Evolutionary conservation across 257 asterid genomes (phyloP).

Genomic region (Henckelia pumila): DNA sequence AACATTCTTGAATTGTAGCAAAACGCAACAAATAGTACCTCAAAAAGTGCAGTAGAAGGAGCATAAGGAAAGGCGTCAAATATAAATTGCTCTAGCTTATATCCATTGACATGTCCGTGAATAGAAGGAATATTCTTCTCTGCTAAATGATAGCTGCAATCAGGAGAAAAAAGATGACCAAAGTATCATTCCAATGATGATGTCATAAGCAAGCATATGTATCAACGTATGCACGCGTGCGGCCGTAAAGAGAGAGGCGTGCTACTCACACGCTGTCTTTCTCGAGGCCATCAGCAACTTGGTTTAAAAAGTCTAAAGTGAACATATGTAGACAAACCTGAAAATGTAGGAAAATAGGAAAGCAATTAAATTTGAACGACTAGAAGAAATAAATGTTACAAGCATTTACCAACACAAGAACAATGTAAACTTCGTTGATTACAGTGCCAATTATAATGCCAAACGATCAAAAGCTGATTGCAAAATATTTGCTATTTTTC

Average conservation of each 20-base stretch:
- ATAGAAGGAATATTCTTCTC: conserved; percentile 86
- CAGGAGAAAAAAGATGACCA: conserved; percentile 13
- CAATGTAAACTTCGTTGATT: background rate
- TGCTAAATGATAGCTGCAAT: conserved; percentile 84
- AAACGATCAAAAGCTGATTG: conserved; percentile 8
- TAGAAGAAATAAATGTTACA: background rate
- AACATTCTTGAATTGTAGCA: background rate
- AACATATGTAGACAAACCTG: conserved; percentile 99
- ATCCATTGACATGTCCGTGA: conserved; percentile 74
- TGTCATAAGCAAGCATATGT: no score
- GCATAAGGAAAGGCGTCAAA: conserved; percentile 96
- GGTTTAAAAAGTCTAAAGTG: conserved; percentile 84
- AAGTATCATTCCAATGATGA: conserved; percentile 14
- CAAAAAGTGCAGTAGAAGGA: conserved; percentile 87
- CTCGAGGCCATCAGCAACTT: conserved; percentile 95
- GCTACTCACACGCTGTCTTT: conserved; percentile 87
- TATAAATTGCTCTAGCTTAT: conserved; percentile 88
- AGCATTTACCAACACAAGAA: conserved; percentile 13
- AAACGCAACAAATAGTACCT: conserved; percentile 42
- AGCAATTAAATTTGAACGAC: background rate
- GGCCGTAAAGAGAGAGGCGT: background rate
- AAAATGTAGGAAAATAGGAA: conserved; percentile 26
- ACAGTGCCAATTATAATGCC: background rate
- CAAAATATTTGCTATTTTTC: background rate
- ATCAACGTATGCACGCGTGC: background rate